These are phyloP conservation scores for Coemansia sp. DNA, from an alignment of 192 early-diverging fungal species.

Conservation along the genomic window DNA sequence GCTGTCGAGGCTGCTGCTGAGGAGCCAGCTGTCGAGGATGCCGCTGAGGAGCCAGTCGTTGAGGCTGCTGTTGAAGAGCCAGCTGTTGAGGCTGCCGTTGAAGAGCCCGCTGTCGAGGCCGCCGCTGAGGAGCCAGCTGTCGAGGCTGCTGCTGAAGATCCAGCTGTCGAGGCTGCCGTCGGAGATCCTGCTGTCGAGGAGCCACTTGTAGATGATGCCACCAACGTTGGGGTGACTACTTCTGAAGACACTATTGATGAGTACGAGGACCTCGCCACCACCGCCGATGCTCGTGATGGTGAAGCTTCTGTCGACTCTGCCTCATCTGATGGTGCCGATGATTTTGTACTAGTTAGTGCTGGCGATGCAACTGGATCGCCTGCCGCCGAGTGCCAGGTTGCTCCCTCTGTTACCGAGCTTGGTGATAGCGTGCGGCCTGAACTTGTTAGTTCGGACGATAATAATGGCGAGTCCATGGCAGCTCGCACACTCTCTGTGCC, in stretches of 20 bases:
- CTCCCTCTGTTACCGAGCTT: background rate
- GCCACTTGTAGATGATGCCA: background rate
- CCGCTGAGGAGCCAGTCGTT: background rate
- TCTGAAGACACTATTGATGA: background rate
- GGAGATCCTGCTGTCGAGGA: background rate
- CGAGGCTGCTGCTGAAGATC: background rate
- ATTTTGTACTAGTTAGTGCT: conserved; percentile 10
- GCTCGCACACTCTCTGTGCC: background rate
- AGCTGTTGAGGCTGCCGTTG: background rate
- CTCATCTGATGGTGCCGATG: background rate
- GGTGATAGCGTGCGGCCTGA: background rate
- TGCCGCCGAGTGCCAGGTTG: background rate
- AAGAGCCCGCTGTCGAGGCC: background rate
- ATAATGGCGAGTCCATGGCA: background rate
- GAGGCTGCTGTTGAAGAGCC: background rate
- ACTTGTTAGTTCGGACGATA: background rate
- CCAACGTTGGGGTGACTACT: background rate
- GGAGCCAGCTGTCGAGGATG: background rate
- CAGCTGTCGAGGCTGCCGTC: background rate
- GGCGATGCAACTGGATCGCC: conserved; percentile 3
- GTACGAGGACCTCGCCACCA: background rate
- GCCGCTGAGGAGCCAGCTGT: background rate
- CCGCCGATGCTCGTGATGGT: background rate
- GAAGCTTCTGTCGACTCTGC: background rate
- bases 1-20: background rate